Base-by-base conservation (phyloP, 257 asterid genomes). In the Buddleja alternifolia region DNA sequence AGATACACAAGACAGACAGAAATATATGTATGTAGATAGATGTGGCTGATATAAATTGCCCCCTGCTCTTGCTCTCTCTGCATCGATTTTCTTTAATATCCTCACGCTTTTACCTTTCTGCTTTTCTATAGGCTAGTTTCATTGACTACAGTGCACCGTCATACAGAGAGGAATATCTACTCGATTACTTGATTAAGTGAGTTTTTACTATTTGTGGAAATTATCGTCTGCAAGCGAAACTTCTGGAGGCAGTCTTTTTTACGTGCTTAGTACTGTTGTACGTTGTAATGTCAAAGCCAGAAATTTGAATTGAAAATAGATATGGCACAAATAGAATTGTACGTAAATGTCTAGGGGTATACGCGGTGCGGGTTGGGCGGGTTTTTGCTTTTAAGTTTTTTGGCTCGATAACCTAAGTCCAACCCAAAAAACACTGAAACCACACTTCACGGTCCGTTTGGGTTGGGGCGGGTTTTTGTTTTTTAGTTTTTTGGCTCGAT, bases 1-100 rank as follows among this genome's bases (percentile, higher is more conserved):
- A 57, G 76, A 37, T 21, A 61, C 39, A 41, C 71, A 55, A 67
- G 78, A 63, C 61, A 63, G 2, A 29, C 34, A 1, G 34, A 29
- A 29, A 1, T 29, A 5, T 29, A 29, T 2, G 5, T 59, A 71
- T 39, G 61, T 71, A 72, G 73, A 75, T 72, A 60, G 70, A 68
- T 72, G 75, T 62, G 81, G 78, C 71, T 75, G 80, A 74, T 60
- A 66, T 44, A n/a, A n/a, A n/a, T n/a, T 70, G 24, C 62, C 50
- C 50, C 6, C 71, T 14, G 55, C 69, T 36, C 50, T 45, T 53
- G 24, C 57, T 57, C 61, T 39, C 14, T 55, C 36, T 42, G 14
- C 24, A 11, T 24, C 4, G 17, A 25, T 44, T 37, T 20, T 52
- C 50, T 40, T 58, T 47, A 24, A 40, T 41, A 11, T 72, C 65